These are phyloP conservation scores for Malassezia furfur DNA, from an alignment of 1,284 basidiomycete species.

Conservation along the genomic window DNA sequence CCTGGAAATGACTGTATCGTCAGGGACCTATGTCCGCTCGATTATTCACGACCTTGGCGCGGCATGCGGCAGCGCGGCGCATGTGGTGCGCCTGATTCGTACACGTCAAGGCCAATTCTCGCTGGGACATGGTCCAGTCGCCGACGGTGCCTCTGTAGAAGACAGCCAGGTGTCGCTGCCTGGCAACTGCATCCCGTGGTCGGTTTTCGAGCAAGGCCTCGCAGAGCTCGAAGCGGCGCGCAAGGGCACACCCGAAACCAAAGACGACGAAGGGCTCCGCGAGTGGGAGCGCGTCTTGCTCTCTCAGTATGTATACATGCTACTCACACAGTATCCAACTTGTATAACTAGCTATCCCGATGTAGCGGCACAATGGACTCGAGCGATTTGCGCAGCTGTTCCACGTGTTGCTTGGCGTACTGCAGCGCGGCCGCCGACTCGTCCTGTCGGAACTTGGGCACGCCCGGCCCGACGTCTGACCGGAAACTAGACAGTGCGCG, in stretches of 20 bases:
- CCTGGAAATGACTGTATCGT: slow-evolving; percentile 45
- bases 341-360: slow-evolving; percentile 11
- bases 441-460: slow-evolving; percentile 15
- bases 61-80: slow-evolving; percentile 36
- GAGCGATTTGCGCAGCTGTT: slow-evolving; percentile 11
- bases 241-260: slow-evolving; percentile 13
- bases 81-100: slow-evolving; percentile 41
- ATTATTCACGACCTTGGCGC: slow-evolving; percentile 44
- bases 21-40: slow-evolving; percentile 45
- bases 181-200: slow-evolving; percentile 41
- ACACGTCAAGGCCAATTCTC: slow-evolving; percentile 41
- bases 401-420: slow-evolving; percentile 12
- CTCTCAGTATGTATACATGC: slow-evolving; percentile 5
- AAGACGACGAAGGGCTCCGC: slow-evolving; percentile 23
- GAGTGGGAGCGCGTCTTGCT: slow-evolving; percentile 35
- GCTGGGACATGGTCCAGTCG: slow-evolving; percentile 14
- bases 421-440: slow-evolving; percentile 12
- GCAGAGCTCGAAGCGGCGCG: slow-evolving; percentile 27
- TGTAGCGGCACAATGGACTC: slow-evolving; percentile 15
- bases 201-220: slow-evolving; percentile 34
- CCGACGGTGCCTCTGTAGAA: not conserved
- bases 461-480: slow-evolving; percentile 10
- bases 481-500: slow-evolving; percentile 14
- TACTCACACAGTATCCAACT: slow-evolving; percentile 10
- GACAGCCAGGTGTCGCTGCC: slow-evolving; percentile 11